Evolutionary conservation across 2,329 filamentous ascomycete genomes (phyloP).

Genomic region (Stenocarpella maydis): DNA sequence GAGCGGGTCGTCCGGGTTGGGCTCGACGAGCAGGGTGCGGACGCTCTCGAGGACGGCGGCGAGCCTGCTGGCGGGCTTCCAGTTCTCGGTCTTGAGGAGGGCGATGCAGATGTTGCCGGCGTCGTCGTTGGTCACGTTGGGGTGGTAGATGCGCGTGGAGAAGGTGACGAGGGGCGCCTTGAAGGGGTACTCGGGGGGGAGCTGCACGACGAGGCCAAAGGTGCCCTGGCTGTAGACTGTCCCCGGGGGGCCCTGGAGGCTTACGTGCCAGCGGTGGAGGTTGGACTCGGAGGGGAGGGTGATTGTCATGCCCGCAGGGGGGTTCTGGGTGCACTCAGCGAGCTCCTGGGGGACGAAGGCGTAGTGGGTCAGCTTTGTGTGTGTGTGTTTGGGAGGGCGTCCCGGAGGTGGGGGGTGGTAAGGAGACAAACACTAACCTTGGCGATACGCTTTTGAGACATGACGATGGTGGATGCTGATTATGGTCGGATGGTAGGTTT

Average conservation of each 20-base stretch:
- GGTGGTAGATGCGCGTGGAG: slow-evolving; percentile 92
- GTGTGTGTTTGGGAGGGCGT: neutral
- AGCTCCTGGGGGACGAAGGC: slow-evolving; percentile 56
- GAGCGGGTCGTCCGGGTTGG: slow-evolving; percentile 88
- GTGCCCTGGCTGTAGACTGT: slow-evolving; percentile 67
- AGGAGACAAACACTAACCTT: slow-evolving; percentile 1
- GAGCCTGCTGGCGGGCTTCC: slow-evolving; percentile 89
- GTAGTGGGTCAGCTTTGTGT: neutral
- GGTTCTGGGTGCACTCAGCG: slow-evolving; percentile 56
- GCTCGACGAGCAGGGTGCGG: slow-evolving; percentile 76
- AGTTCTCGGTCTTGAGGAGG: slow-evolving; percentile 84
- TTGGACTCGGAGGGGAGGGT: slow-evolving; percentile 55
- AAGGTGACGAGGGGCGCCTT: slow-evolving; percentile 84
- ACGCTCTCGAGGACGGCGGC: slow-evolving; percentile 79
- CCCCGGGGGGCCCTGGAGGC: slow-evolving; percentile 53
- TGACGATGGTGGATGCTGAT: neutral
- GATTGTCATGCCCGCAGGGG: slow-evolving; percentile 58
- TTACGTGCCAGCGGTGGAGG: slow-evolving; percentile 62
- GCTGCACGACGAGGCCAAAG: slow-evolving; percentile 76
- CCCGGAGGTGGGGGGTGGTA: no score
- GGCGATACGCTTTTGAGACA: slow-evolving; percentile 27
- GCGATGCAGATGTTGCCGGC: slow-evolving; percentile 86
- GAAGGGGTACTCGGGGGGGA: slow-evolving; percentile 88
- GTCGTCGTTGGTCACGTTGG: slow-evolving; percentile 89
- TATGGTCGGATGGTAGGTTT: neutral